Evolutionary conservation across 2,329 filamentous ascomycete genomes (phyloP).

Genomic region (Fusarium denticulatum): DNA sequence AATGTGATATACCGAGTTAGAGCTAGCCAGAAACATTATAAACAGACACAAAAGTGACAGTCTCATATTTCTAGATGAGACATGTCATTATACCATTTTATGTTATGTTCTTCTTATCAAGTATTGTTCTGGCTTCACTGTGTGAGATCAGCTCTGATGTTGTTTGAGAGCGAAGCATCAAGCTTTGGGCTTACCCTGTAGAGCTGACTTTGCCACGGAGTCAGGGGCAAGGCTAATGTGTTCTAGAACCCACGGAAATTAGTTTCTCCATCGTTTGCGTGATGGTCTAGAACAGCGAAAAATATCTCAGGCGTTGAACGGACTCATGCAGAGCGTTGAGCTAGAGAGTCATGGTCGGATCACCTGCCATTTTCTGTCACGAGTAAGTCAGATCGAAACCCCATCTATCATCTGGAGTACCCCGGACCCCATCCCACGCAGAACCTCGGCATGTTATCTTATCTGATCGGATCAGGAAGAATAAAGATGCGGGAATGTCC

Average conservation of each 20-base stretch:
- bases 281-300: background rate
- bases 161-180: background rate
- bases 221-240: accelerated
- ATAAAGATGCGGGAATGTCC: background rate
- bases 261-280: background rate
- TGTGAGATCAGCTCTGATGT: no score
- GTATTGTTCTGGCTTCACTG: accelerated
- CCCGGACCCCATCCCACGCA: background rate
- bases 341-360: background rate
- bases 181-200: background rate
- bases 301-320: background rate
- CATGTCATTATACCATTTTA: accelerated
- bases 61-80: accelerated
- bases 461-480: constrained; percentile 1
- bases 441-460: constrained; percentile 2
- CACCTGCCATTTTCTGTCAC: background rate
- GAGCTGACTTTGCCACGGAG: accelerated
- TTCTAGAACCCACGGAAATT: background rate
- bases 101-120: no score
- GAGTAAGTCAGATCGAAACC: background rate
- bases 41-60: accelerated
- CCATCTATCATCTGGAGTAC: background rate
- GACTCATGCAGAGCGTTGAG: background rate
- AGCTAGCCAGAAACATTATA: accelerated
- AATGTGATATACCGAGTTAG: accelerated